Evolutionary conservation across 371 early-diverging fungal species (phyloP).

Genomic region (Rhizopus delemar): DNA sequence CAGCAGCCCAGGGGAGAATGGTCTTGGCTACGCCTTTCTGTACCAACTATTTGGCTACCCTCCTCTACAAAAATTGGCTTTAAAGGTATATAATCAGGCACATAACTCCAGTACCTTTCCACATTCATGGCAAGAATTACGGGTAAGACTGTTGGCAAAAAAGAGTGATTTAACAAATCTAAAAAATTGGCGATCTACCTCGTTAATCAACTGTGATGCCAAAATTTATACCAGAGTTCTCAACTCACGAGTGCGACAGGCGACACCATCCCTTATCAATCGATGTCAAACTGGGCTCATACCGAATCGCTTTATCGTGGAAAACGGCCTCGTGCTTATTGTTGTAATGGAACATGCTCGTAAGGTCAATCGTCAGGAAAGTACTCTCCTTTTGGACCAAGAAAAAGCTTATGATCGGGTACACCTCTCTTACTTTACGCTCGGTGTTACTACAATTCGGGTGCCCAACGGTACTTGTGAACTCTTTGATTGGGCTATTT

Average conservation of each 20-base stretch:
- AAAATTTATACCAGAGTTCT: slow-evolving; percentile 23
- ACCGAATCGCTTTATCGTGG: too few relatives aligned
- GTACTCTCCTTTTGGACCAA: too few relatives aligned
- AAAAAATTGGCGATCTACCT: slow-evolving; percentile 20
- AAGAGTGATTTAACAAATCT: slow-evolving; percentile 14
- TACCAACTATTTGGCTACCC: not conserved
- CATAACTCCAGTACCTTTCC: slow-evolving; percentile 16
- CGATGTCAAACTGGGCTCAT: not conserved
- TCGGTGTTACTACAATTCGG: too few relatives aligned
- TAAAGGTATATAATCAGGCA: slow-evolving; percentile 26
- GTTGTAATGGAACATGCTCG: too few relatives aligned
- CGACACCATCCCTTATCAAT: not conserved
- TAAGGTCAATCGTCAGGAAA: too few relatives aligned
- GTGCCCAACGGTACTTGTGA: too few relatives aligned
- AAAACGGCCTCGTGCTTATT: too few relatives aligned
- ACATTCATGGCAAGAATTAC: slow-evolving; percentile 24
- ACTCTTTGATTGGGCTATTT: too few relatives aligned
- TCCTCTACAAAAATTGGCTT: not conserved
- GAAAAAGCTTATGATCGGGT: too few relatives aligned
- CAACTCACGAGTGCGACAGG: not conserved
- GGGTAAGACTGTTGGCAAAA: slow-evolving; percentile 24
- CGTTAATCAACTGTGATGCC: slow-evolving; percentile 26
- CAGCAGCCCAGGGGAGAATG: too few relatives aligned
- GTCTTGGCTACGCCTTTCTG: not conserved
- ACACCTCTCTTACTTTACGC: too few relatives aligned